These are phyloP conservation scores for Debaryomycetaceae sp. DNA, from an alignment of 1,139 yeast species.

Conservation along the genomic window DNA sequence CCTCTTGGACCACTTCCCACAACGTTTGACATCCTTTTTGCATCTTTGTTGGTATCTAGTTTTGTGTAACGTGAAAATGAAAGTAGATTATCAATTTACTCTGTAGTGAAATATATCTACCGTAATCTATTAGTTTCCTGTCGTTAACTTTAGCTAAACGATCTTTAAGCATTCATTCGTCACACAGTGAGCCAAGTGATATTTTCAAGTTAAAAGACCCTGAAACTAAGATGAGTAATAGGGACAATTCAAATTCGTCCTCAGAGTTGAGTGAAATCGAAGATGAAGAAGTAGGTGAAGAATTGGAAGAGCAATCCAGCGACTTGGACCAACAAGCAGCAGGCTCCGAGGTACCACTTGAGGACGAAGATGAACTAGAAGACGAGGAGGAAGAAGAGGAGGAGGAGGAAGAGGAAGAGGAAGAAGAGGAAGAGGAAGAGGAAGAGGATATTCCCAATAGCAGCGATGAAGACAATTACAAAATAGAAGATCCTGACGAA, in stretches of 20 bases:
- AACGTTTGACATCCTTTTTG: background rate
- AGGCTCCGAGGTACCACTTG: conserved; percentile 11
- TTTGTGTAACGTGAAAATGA: background rate
- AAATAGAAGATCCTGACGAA: conserved; percentile 39
- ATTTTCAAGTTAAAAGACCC: no score
- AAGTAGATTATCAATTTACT: no score
- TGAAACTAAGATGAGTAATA: background rate
- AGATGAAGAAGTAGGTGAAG: conserved; percentile 7
- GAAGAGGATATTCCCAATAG: conserved; percentile 22
- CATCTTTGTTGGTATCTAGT: background rate
- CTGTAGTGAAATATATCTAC: no score
- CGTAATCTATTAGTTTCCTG: no score
- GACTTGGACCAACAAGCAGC: background rate
- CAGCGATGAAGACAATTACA: conserved; percentile 31
- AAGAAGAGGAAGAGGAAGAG: conserved; percentile 20
- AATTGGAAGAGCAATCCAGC: background rate
- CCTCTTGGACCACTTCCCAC: no score
- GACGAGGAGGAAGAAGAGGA: conserved; percentile 20
- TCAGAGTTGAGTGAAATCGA: conserved; percentile 5
- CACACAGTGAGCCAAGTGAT: no score
- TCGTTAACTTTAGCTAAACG: no score
- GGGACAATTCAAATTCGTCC: background rate
- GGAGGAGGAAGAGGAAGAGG: conserved; percentile 18
- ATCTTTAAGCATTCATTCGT: no score
- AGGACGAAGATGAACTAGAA: conserved; percentile 14